Conservation (phyloP, 371 early-diverging fungal species). For the Mortierella sp. region DNA sequence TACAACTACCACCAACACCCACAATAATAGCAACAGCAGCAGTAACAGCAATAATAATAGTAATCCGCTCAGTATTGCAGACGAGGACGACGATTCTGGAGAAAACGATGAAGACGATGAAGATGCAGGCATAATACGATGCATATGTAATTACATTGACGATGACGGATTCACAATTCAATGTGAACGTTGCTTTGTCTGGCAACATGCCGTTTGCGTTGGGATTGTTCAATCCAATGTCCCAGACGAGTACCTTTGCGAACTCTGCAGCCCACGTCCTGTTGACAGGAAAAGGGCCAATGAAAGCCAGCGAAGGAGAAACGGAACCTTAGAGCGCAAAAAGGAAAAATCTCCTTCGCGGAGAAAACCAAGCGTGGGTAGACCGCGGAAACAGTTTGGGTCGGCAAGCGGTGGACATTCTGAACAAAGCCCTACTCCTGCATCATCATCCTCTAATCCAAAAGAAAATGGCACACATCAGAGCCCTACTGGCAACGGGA, state of each 20-base stretch:
- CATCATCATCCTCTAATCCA: conserved; percentile 9
- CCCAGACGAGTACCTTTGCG: conserved; percentile 91
- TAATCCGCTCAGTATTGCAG: conserved; percentile 4
- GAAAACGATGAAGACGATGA: conserved; percentile 62
- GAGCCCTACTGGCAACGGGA: not conserved
- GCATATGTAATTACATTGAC: conserved; percentile 93
- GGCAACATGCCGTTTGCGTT: conserved; percentile 96
- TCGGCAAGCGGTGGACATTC: conserved; percentile 12
- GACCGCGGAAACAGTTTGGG: conserved; percentile 32
- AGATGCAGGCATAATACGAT: conserved; percentile 92
- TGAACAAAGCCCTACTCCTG: conserved; percentile 13
- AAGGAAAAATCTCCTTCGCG: conserved; percentile 49
- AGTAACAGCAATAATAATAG: conserved; percentile 6
- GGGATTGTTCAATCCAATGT: conserved; percentile 72
- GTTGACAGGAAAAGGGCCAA: conserved; percentile 59
- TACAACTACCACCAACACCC: conserved; percentile 20
- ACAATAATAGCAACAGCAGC: conserved; percentile 14
- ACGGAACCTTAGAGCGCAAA: conserved; percentile 33
- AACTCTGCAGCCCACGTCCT: conserved; percentile 77
- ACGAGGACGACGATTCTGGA: conserved; percentile 34
- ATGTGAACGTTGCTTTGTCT: conserved; percentile 93
- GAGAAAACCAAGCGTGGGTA: conserved; percentile 31
- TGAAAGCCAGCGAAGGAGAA: conserved; percentile 54
- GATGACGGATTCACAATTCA: conserved; percentile 99
- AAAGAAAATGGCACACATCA: conserved; percentile 28